Conservation (phyloP, 306 rosid genomes). For the Acacia crassicarpa region DNA sequence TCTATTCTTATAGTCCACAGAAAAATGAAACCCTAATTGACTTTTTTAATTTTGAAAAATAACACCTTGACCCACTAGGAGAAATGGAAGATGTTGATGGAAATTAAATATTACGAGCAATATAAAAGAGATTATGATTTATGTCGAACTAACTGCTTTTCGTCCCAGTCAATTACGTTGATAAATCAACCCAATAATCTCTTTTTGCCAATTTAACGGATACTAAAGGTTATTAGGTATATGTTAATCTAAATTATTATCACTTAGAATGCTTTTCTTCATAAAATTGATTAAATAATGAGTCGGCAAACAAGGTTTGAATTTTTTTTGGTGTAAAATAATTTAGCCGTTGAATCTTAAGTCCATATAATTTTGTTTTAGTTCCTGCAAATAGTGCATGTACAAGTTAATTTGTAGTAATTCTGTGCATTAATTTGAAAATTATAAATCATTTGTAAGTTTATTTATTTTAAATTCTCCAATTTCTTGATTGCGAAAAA, state of each 20-base stretch:
- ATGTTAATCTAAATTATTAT: neutral
- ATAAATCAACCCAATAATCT: neutral
- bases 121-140: neutral
- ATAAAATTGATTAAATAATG: neutral
- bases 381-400: neutral
- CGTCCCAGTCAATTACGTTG: neutral
- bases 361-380: neutral
- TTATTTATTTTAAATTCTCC: neutral
- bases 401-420: neutral
- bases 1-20: slow-evolving; percentile 32
- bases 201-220: neutral
- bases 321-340: neutral
- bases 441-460: neutral
- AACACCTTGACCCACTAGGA: slow-evolving; percentile 43
- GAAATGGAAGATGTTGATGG: neutral
- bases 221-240: neutral
- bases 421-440: neutral
- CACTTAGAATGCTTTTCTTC: neutral
- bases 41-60: neutral
- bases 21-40: slow-evolving; percentile 52
- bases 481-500: neutral
- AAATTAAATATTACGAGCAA: neutral
- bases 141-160: neutral
- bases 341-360: neutral
- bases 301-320: neutral